A percentile compares a stretch with the other conserved stretches of the same genome.
These are phyloP conservation scores for Casuarina cunninghamiana DNA, from an alignment of 306 rosid genomes.

Conservation along the genomic window DNA sequence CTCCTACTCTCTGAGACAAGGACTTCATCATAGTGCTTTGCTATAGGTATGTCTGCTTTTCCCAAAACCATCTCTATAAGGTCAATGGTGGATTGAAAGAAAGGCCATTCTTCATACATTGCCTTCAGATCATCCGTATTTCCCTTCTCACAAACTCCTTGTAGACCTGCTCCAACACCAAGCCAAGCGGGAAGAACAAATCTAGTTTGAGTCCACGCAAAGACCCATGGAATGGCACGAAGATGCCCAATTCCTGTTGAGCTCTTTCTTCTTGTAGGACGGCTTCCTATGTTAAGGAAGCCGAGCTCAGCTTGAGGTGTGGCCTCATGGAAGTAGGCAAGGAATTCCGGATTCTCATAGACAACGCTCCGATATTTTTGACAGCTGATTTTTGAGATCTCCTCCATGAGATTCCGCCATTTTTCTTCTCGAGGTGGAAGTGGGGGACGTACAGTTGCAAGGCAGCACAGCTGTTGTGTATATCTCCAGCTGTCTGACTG, in stretches of 20 bases:
- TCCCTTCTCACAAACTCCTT: constrained; percentile 78
- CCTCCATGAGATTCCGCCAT: constrained; percentile 94
- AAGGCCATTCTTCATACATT: constrained; percentile 94
- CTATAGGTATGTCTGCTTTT: constrained; percentile 83
- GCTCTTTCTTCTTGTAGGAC: constrained; percentile 81
- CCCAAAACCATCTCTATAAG: constrained; percentile 96
- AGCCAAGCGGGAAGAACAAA: constrained; percentile 98
- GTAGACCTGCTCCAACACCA: constrained; percentile 90
- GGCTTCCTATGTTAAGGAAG: constrained; percentile 94
- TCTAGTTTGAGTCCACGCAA: constrained; percentile 97
- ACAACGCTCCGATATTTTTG: constrained; percentile 73
- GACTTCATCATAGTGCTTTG: constrained; percentile 91
- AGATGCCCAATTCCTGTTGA: constrained; percentile 78
- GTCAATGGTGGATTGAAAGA: constrained; percentile 81
- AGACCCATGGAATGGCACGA: constrained; percentile 95
- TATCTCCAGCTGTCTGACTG: constrained; percentile 94
- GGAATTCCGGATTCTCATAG: constrained; percentile 83
- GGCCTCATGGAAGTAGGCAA: constrained; percentile 88
- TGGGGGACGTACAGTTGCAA: constrained; percentile 95
- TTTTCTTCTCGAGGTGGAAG: constrained; percentile 73
- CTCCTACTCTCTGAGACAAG: constrained; percentile 75
- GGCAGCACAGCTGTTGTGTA: constrained; percentile 95
- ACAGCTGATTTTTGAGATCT: constrained; percentile 78
- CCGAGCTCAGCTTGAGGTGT: constrained; percentile 98
- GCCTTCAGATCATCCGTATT: constrained; percentile 74